phyloP scores from a whole-genome alignment of 345 rosid genomes.

The Pseudoturritis turrita region DNA sequence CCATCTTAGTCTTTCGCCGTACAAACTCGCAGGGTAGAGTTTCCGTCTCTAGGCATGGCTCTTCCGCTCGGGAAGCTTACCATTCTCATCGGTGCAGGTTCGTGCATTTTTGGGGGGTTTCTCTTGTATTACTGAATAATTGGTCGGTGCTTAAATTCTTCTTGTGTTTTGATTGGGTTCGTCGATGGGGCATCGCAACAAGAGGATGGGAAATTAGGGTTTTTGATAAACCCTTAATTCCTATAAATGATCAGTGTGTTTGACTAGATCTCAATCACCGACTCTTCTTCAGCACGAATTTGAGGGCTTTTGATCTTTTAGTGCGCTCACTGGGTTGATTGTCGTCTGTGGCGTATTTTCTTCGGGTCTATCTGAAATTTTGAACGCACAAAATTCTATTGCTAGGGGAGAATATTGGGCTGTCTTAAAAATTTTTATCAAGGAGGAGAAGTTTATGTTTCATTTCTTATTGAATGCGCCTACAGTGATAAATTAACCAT shows the following conservation, averaged over 20 bases:
- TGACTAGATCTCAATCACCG: neutral
- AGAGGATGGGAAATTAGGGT: conserved; percentile 24
- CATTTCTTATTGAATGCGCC: neutral
- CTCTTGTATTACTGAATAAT: neutral
- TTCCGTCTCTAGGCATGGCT: conserved; percentile 24
- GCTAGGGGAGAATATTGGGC: neutral
- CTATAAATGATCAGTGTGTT: conserved; percentile 5
- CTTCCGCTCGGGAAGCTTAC: conserved; percentile 37
- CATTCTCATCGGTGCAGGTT: conserved; percentile 39
- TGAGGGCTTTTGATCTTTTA: neutral
- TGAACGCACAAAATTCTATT: no score
- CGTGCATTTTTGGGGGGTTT: neutral
- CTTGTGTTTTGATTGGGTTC: neutral
- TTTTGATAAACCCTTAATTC: conserved; percentile 27
- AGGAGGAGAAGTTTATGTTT: neutral
- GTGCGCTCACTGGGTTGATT: neutral
- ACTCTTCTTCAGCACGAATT: neutral
- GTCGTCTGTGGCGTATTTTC: neutral
- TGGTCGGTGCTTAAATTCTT: neutral
- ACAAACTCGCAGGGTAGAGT: neutral
- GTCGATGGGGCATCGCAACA: neutral
- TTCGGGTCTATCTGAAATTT: neutral
- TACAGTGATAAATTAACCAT: neutral
- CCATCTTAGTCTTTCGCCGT: neutral
- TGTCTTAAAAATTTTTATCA: neutral